Base-by-base conservation (phyloP, 2,329 filamentous ascomycete species). In the Diaporthe destruens region DNA sequence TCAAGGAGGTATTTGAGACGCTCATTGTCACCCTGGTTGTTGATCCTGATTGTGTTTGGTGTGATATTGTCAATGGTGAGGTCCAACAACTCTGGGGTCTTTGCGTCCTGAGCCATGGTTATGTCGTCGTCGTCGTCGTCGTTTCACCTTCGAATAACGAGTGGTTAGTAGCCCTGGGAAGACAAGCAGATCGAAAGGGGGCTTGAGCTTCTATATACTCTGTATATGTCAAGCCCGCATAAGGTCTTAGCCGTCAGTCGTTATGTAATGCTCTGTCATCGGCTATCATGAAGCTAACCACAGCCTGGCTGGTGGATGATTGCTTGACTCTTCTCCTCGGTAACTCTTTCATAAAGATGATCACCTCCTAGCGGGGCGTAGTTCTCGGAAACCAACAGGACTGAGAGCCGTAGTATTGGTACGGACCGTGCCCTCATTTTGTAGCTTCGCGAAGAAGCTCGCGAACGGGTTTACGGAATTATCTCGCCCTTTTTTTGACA, bases 51-150 rank as follows among this genome's bases (percentile, higher is more conserved):
- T 42, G 92, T 91, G 78, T 95, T 94, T 66, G 92, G 89, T 70
- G 93, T 95, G 81, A 95, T 95, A 81, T 95, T 95, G 79, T 94
- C 92, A 76, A 92, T 92, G 1, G 91, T 94, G 47, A 95, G 85
- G 82, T 95, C 90, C 66, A 82, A 80, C 23, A 82, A 78, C 42
- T 75, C 71, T 23, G 78, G 78, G 12, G 74, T 74, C 57, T 76
- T 73, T 44, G 66, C 67, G 25, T 69, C 29, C 18, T 72, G 25
- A 39, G 68, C 61, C 59, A 68, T 75, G 69, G 47, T 55, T 70
- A 32, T 14, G 47, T 66, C 32, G 47, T 65, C n/a, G 47, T 66
- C 32, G 47, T 66, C 32, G 32, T 66, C n/a, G 47, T 66, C 32
- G 25, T 25, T 16, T 66, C 47, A 39, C 61, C 23, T 53, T 39